Conservation (phyloP, 345 rosid species). For the Iberis pinnata region DNA sequence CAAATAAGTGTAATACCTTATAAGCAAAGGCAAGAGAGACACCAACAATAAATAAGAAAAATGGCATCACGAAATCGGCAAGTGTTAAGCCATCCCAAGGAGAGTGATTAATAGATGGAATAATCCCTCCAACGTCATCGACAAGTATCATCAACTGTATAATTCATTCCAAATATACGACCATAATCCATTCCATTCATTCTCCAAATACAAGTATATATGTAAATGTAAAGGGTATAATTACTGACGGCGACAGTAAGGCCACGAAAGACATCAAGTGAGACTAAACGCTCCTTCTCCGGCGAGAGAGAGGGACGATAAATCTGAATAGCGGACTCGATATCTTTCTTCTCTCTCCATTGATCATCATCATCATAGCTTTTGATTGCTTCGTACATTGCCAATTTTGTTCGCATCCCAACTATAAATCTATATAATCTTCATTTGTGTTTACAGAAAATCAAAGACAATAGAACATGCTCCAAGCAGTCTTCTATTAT, state of each 20-base stretch:
- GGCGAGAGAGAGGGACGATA: slow-evolving; percentile 20
- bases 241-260: slow-evolving; percentile 41
- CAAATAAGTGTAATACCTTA: slow-evolving; percentile 37
- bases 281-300: slow-evolving; percentile 39
- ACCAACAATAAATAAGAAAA: slow-evolving; percentile 86
- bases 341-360: slow-evolving; percentile 21
- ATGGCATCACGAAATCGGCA: slow-evolving; percentile 93
- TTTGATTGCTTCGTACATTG: slow-evolving; percentile 28
- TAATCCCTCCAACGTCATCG: slow-evolving; percentile 72
- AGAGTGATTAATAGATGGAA: slow-evolving; percentile 78
- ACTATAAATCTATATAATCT: no score
- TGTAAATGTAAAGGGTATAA: background rate
- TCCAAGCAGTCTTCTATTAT: slow-evolving; percentile 6
- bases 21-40: slow-evolving; percentile 65
- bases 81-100: slow-evolving; percentile 86
- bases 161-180: no score
- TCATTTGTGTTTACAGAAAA: no score
- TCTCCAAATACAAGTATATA: background rate
- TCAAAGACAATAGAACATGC: slow-evolving; percentile 5
- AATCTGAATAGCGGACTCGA: slow-evolving; percentile 35
- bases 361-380: slow-evolving; percentile 10
- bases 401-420: no score
- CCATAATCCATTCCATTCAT: no score
- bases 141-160: slow-evolving; percentile 95
- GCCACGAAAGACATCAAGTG: slow-evolving; percentile 73